phyloP scores from a whole-genome alignment of 1,284 basidiomycete genomes.

The Coniophora puteana region DNA sequence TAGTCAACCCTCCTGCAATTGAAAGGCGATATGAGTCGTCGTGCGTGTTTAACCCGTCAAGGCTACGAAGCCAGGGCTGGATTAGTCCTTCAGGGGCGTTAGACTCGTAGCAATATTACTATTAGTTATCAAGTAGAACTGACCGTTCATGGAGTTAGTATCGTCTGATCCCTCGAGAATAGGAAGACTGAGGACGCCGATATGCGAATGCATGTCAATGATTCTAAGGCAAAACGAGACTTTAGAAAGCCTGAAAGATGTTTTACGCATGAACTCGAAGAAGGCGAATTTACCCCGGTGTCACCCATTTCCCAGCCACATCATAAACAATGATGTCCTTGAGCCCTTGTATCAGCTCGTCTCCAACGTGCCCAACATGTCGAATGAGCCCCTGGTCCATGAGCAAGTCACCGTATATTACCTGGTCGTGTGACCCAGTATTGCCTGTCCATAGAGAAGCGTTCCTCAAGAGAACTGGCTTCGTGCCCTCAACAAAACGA shows the following conservation, averaged over 20 bases:
- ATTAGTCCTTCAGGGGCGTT: conserved; percentile 42
- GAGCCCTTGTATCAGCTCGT: conserved; percentile 12
- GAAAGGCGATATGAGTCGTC: conserved; percentile 30
- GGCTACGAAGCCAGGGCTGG: conserved; percentile 37
- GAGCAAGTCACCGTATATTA: conserved; percentile 32
- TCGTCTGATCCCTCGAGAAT: conserved; percentile 34
- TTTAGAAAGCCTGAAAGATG: not conserved
- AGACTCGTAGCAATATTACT: not conserved
- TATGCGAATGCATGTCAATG: conserved; percentile 69
- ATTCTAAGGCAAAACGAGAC: conserved; percentile 21
- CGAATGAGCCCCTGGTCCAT: conserved; percentile 36
- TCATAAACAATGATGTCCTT: conserved; percentile 34
- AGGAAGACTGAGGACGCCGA: conserved; percentile 54
- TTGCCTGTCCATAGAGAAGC: conserved; percentile 57
- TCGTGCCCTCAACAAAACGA: conserved; percentile 45
- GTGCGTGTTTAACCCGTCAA: conserved; percentile 35
- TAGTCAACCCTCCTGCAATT: conserved; percentile 33
- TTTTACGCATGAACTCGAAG: not conserved
- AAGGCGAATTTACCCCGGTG: conserved; percentile 30
- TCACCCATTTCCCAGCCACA: conserved; percentile 44
- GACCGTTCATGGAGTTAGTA: conserved; percentile 21
- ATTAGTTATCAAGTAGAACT: conserved; percentile 15
- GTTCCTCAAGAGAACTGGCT: conserved; percentile 50
- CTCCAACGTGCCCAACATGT: conserved; percentile 21
- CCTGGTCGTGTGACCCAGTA: conserved; percentile 29